Evolutionary conservation across 2,329 filamentous ascomycete genomes (phyloP).

Genomic region (Dothideomycetes sp.): DNA sequence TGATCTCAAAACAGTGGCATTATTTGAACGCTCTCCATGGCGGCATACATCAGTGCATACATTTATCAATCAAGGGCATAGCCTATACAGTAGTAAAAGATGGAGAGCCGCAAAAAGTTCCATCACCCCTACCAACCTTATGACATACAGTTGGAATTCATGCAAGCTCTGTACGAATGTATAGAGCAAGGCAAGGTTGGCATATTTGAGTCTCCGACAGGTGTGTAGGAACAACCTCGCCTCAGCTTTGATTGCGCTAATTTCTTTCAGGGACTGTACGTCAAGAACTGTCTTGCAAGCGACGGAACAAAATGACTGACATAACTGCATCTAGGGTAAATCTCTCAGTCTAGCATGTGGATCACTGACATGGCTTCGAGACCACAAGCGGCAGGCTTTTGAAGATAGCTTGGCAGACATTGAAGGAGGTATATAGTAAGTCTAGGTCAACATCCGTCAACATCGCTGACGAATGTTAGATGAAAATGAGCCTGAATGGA

Average conservation of each 20-base stretch:
- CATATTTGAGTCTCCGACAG: conserved; percentile 89
- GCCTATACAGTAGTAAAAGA: too few relatives aligned
- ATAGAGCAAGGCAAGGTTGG: conserved; percentile 71
- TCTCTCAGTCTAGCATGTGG: conserved; percentile 85
- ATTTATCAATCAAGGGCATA: too few relatives aligned
- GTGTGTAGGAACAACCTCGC: conserved; percentile 36
- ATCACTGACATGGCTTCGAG: conserved; percentile 80
- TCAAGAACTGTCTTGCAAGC: conserved; percentile 25
- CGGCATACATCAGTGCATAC: too few relatives aligned
- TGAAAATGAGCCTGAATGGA: conserved; percentile 72
- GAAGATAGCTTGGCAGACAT: conserved; percentile 41
- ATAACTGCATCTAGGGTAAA: conserved; percentile 50
- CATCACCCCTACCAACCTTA: conserved; percentile 84
- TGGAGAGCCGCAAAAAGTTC: conserved; percentile 42
- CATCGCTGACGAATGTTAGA: conserved; percentile 18
- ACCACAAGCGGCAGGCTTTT: conserved; percentile 56
- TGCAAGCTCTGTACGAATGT: conserved; percentile 70
- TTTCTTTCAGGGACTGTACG: conserved; percentile 1
- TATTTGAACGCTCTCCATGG: too few relatives aligned
- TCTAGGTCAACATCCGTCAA: background rate
- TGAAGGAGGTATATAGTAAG: conserved; percentile 26
- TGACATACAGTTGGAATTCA: conserved; percentile 77
- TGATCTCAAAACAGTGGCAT: too few relatives aligned
- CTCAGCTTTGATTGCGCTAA: background rate
- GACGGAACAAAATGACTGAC: background rate